Evolutionary conservation across 2,329 filamentous ascomycete genomes (phyloP).

Genomic region (Monosporascus sp.): DNA sequence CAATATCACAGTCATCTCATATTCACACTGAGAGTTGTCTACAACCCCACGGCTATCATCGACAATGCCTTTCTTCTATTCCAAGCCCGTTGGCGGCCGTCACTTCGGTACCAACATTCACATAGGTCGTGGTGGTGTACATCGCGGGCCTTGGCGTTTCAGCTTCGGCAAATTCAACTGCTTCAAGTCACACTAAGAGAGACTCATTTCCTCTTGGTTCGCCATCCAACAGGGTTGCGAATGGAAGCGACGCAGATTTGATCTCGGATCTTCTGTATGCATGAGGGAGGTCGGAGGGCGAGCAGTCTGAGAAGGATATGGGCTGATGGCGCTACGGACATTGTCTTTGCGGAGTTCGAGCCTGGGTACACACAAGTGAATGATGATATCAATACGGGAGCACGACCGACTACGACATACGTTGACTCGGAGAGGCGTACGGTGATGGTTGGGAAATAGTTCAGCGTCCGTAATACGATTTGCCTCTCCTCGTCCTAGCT

Average conservation of each 20-base stretch:
- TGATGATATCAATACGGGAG: neutral
- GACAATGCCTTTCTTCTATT: constrained; percentile 42
- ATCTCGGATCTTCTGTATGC: neutral
- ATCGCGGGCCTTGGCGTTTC: constrained; percentile 46
- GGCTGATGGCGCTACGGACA: neutral
- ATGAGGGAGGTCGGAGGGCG: neutral
- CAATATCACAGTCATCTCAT: too few species aligned
- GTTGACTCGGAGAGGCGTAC: neutral
- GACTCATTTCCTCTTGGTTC: too few species aligned
- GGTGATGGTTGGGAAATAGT: neutral
- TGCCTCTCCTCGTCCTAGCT: neutral
- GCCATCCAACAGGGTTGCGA: too few species aligned
- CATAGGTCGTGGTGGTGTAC: constrained; percentile 40
- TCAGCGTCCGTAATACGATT: neutral
- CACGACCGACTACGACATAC: neutral
- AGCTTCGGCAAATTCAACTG: constrained; percentile 45
- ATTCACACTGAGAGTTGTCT: too few species aligned
- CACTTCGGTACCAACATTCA: constrained; percentile 46
- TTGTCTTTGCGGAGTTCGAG: neutral
- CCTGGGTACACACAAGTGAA: neutral
- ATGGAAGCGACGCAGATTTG: too few species aligned
- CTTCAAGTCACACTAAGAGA: constrained; percentile 32
- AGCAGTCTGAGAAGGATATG: neutral
- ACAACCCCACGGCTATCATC: neutral
- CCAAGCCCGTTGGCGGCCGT: constrained; percentile 39